Conservation (phyloP, 2,329 filamentous ascomycete species). For the Claviceps pusilla region DNA sequence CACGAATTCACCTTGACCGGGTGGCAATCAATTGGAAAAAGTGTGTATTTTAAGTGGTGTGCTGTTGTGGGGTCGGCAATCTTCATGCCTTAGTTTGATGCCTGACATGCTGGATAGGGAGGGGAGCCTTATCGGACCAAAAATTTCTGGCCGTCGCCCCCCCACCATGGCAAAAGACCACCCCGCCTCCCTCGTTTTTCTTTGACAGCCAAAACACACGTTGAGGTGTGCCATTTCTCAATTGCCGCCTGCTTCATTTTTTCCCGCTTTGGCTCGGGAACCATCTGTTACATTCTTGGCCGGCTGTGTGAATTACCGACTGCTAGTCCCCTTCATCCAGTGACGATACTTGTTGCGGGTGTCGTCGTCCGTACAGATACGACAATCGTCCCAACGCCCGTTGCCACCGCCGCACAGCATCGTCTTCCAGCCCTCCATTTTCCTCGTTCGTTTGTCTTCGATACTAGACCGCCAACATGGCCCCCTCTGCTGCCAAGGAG, state of each 20-base stretch:
- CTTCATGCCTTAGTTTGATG: conserved; percentile 21
- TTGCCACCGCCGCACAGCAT: not conserved
- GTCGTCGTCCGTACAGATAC: not conserved
- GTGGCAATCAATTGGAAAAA: not conserved
- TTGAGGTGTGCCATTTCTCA: conserved; percentile 5
- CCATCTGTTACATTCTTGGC: conserved; percentile 3
- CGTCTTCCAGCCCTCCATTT: not conserved
- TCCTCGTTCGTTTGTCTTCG: conserved; percentile 5
- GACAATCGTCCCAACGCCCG: not conserved
- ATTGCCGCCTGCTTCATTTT: conserved; percentile 10
- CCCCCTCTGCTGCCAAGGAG: conserved; percentile 55
- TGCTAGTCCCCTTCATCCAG: not conserved
- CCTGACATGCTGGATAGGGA: conserved; percentile 13
- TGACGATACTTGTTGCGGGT: not conserved
- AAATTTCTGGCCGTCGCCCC: conserved; percentile 20
- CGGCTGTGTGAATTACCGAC: not conserved
- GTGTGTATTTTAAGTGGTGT: not conserved
- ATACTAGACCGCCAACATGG: conserved; percentile 33
- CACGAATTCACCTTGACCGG: not conserved
- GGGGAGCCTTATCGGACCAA: conserved; percentile 14
- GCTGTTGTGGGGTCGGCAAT: not conserved
- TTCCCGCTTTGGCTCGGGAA: conserved; percentile 6
- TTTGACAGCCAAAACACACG: conserved; percentile 1
- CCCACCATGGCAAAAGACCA: conserved; percentile 25
- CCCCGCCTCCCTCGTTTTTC: conserved; percentile 20